phyloP scores from a whole-genome alignment of 2,329 filamentous ascomycete species.

The Colletotrichum chrysophilum region DNA sequence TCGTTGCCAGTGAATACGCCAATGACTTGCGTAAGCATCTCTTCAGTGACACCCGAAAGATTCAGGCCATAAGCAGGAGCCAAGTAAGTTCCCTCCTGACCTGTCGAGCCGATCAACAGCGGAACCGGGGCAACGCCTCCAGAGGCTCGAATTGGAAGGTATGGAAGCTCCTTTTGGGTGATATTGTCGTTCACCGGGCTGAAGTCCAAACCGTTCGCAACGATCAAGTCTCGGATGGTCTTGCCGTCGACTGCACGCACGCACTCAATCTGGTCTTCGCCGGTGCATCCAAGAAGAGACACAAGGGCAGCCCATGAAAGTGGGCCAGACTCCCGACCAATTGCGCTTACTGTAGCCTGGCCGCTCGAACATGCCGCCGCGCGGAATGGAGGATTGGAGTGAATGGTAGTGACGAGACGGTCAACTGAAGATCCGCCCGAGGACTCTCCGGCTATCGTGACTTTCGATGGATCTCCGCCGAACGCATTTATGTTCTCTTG shows the following conservation, averaged over 20 bases:
- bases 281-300: not conserved
- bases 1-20: not conserved
- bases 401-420: not conserved
- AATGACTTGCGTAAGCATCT: not conserved
- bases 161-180: not conserved
- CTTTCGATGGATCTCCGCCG: constrained; percentile 65
- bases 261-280: not conserved
- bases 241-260: not conserved
- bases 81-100: not conserved
- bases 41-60: not conserved
- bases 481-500: constrained; percentile 67
- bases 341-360: not conserved
- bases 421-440: constrained; percentile 59
- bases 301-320: not conserved
- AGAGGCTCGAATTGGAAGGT: not conserved
- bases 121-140: not conserved
- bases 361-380: constrained; percentile 1
- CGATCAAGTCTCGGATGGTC: not conserved
- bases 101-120: not conserved
- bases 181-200: not conserved
- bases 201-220: not conserved
- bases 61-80: not conserved
- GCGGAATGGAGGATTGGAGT: not conserved
- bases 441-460: constrained; percentile 66
- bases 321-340: not conserved